A percentile compares a stretch with the other conserved stretches of the same genome.
Conservation (phyloP, 1,139 yeast genomes). For the Suhomyces chickasaworum region DNA sequence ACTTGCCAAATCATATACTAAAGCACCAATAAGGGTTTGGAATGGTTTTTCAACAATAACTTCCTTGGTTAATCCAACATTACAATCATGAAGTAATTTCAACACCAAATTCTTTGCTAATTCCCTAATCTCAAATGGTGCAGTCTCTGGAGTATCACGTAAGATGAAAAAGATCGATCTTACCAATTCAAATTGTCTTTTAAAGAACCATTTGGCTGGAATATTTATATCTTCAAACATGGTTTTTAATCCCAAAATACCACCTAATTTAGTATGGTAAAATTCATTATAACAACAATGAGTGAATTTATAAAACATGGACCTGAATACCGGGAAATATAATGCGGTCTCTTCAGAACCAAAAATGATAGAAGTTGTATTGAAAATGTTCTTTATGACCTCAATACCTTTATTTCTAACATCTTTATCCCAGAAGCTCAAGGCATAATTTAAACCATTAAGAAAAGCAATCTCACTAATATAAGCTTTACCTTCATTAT, state of each 20-base stretch:
- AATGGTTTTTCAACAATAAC: conserved; percentile 71
- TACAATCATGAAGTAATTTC: conserved; percentile 65
- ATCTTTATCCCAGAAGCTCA: conserved; percentile 72
- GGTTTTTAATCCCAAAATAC: conserved; percentile 78
- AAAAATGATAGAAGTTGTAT: conserved; percentile 65
- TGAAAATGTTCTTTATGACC: conserved; percentile 63
- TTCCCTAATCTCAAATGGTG: conserved; percentile 75
- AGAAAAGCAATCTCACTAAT: conserved; percentile 72
- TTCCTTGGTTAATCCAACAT: conserved; percentile 58
- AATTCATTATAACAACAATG: conserved; percentile 91
- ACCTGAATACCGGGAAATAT: conserved; percentile 72
- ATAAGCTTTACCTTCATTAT: conserved; percentile 74
- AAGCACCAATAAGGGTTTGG: conserved; percentile 79
- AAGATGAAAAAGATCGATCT: conserved; percentile 87
- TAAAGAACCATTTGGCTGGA: conserved; percentile 71
- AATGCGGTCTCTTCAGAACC: conserved; percentile 68
- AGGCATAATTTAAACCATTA: conserved; percentile 75
- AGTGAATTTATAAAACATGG: conserved; percentile 77
- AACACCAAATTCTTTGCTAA: conserved; percentile 70
- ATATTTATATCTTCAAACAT: conserved; percentile 68
- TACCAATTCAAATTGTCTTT: conserved; percentile 80
- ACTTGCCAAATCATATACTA: conserved; percentile 90
- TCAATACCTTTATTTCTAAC: conserved; percentile 73
- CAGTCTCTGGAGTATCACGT: conserved; percentile 87
- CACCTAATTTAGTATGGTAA: conserved; percentile 85